Evolutionary conservation across 192 early-diverging fungal species (phyloP).

Genomic region (Mortierella claussenii): DNA sequence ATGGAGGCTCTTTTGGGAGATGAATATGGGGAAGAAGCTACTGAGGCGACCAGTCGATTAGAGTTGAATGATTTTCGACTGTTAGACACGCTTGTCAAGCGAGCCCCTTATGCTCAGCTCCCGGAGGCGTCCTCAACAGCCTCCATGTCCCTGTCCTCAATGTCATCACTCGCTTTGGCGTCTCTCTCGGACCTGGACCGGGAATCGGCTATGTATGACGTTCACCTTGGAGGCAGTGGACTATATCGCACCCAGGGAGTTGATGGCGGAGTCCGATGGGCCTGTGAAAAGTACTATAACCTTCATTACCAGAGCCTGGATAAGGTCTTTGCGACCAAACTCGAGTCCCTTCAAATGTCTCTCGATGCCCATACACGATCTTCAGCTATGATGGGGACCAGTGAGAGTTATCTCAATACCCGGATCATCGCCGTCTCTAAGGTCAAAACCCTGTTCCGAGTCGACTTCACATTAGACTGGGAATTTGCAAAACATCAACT

Average conservation of each 20-base stretch:
- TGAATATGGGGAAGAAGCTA: conserved; percentile 25
- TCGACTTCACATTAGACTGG: conserved; percentile 41
- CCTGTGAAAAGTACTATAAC: conserved; percentile 22
- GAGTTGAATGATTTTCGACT: conserved; percentile 38
- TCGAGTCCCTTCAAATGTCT: conserved; percentile 7
- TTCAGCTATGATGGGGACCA: neutral
- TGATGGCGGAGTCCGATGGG: conserved; percentile 23
- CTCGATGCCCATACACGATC: conserved; percentile 18
- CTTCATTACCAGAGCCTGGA: conserved; percentile 9
- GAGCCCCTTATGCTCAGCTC: conserved; percentile 20
- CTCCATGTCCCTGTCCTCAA: neutral
- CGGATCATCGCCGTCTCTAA: conserved; percentile 18
- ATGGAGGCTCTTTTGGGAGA: conserved; percentile 38
- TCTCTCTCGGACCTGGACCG: neutral
- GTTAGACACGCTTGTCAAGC: conserved; percentile 30
- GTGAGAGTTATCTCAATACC: conserved; percentile 8
- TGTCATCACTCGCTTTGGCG: neutral
- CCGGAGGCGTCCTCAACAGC: neutral
- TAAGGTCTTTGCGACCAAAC: conserved; percentile 20
- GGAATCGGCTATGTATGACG: neutral
- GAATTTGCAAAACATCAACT: conserved; percentile 13
- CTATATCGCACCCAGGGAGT: conserved; percentile 1
- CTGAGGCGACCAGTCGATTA: conserved; percentile 13
- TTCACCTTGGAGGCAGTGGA: conserved; percentile 23
- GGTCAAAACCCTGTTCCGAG: conserved; percentile 16